Base-by-base conservation (phyloP, 306 rosid species). In the Quercus wislizeni region DNA sequence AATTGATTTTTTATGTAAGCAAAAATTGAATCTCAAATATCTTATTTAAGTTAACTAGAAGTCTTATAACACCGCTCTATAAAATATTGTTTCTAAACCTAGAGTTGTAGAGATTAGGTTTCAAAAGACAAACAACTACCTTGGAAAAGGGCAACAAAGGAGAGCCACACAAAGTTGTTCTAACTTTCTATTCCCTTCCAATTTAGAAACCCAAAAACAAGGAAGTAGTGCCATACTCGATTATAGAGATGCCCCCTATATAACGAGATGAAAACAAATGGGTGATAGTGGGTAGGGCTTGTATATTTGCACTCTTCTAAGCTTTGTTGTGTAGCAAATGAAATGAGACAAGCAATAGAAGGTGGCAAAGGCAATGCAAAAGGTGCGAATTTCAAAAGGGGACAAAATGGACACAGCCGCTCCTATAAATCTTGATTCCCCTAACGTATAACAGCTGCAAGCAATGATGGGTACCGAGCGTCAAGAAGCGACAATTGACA, bases 321-420 rank as follows among this genome's bases (percentile, higher is more conserved):
- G 55, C 55, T 55, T 71, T 75, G 3, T 41, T 41, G 46, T 2
- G 46, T 41, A 41, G 46, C 46, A 8, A 8, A 41, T 41, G 46
- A 78, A 80, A 74, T 83, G 23, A 38, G 28, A 9, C 7, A 74
- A 54, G 5, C 27, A 51, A 25, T 4, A 43, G 63, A 77, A 77
- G 51, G 51, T 74, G 78, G 71, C 27, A 69, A 69, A 67, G 74
- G 71, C 67, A 79, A 67, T 70, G 72, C 69, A 65, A 65, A 74
- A 75, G 74, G 64, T 79, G 71, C 82, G 33, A 67, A 12, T 71
- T 79, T 74, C 84, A 1, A 82, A 28, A 75, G 75, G 65, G 64
- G 86, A 82, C 88, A 85, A 79, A 61, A 20, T 64, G 59, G 55
- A 64, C 5, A n/a, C 31, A 76, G 69, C 78, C 83, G 75, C 84